Evolutionary conservation across 2,329 filamentous ascomycete genomes (phyloP), one percentile per base, ranked within the genome.

Genomic region (Aspergillus caelatus): DNA sequence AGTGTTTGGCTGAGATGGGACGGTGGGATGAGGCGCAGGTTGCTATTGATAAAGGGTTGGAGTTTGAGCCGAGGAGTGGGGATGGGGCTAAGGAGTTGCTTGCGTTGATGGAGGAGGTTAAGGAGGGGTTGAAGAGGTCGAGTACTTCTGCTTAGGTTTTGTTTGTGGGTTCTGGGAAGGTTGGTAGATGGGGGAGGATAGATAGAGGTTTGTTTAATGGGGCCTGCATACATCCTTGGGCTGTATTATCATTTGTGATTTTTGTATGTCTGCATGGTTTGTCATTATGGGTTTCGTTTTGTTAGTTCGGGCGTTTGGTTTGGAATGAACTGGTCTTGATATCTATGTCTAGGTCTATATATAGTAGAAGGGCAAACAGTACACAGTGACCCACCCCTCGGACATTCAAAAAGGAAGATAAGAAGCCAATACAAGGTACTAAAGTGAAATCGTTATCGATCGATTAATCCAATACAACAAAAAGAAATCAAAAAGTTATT

Each of bases 1-100:
- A 88, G 81, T 96, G 93, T 75, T 79, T 98, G 74, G 80, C 90
- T 68, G 95, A 99, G 87, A 98, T 98, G 95, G 91, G 91, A 1
- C 80, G 94, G 65, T 80, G 92, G 73, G 88, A 91, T 61, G 94
- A 98, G 86, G 93, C 94, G 1, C 84, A 84, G 71, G 88, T 89
- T 67, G 96, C 93, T 88, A 85, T 97, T 46, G 85, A 85, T 68
- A 85, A 87, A 74, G 93, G 88, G 0, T 78, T 97, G 62, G 94
- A 97, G 82, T 89, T 94, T 76, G 93, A 96, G 81, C 91, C 90
- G 14, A 88, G 74, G 54, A 80, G 66, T 70, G 70, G 76, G 67
- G 75, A 85, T 64, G 81, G 83, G 53, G 81, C 80, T 66, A 83
- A 79, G 74, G 82, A 80, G 74, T 77, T 83, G 66, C 86, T 78